Conservation (phyloP, 139 green algal genomes). For the Volvox reticuliferus region DNA sequence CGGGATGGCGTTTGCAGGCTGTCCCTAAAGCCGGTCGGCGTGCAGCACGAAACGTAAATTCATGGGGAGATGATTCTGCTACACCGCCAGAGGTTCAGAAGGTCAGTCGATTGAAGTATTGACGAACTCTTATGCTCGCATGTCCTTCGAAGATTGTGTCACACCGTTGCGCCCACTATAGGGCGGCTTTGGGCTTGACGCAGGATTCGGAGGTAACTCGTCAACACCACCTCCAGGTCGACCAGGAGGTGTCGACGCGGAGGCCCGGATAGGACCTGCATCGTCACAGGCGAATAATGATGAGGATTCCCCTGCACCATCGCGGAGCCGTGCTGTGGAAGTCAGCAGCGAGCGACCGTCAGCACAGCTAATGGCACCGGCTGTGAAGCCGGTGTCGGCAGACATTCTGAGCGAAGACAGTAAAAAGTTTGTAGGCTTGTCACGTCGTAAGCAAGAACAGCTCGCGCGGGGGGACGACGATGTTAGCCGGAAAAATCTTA, state of each 20-base stretch:
- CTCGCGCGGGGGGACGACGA: slow-evolving; percentile 47
- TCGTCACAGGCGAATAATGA: not conserved
- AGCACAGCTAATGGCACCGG: not conserved
- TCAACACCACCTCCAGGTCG: not conserved
- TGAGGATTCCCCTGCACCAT: not conserved
- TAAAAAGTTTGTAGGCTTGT: slow-evolving; percentile 55
- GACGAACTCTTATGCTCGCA: no score
- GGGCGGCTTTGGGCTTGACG: slow-evolving; percentile 37
- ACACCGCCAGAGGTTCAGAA: slow-evolving; percentile 17
- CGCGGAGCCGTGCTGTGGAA: not conserved
- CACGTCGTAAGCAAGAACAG: slow-evolving; percentile 62
- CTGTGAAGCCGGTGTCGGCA: not conserved
- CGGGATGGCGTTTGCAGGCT: not conserved
- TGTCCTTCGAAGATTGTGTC: no score
- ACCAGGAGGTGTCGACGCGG: not conserved
- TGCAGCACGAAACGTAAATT: not conserved
- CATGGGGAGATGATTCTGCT: slow-evolving; percentile 33
- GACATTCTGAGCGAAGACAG: slow-evolving; percentile 13
- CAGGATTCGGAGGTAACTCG: not conserved
- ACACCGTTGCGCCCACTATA: not conserved
- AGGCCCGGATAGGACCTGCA: not conserved
- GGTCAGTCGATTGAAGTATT: no score
- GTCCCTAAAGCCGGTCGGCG: slow-evolving; percentile 30
- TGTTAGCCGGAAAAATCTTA: slow-evolving; percentile 44
- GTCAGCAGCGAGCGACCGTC: not conserved